Base-by-base conservation (phyloP, 2,329 filamentous ascomycete genomes). In the Pseudocercospora cruenta region DNA sequence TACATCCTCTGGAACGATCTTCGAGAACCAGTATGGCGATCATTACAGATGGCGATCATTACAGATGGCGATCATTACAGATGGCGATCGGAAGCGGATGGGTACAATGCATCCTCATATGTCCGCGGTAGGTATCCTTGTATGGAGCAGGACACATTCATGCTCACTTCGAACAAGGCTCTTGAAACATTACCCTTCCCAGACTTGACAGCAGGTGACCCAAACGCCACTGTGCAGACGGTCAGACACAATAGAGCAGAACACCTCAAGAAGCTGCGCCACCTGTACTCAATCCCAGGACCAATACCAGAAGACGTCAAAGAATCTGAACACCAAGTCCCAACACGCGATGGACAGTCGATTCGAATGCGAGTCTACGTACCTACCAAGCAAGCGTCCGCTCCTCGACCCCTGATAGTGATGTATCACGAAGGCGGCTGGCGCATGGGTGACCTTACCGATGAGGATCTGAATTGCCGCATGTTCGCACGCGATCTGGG, bases 401-500 rank as follows among this genome's bases (percentile, higher is more conserved):
- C 58, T 4, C n/a, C 65, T 1, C 67, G 58, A 69, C 74, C 75
- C 19, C 59, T 82, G 14, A 72, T 80, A 4, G 69, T 81, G 39
- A 79, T 80, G 74, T 78, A 76, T 58, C 82, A 83, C 62, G 81
- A 82, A 59, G 82, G 82, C 14, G 81, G 79, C 0, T 83, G 78
- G 75, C 70, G 75, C 24, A 76, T 80, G 66, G 81, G 82, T 9
- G 78, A 79, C 68, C 69, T 82, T 4, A 80, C 79, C 5, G 79
- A 79, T 21, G 82, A 82, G 60, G 62, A 64, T 21, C 24, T 67
- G 21, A 70, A 70, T 55, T 70, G 68, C 59, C 64, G 67, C 21
- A 63, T 67, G 66, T 69, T 69, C 57, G 58, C 60, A 4, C 63
- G 68, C 6, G 67, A 69, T 49, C 43, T 70, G 16, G 65, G 54